phyloP scores from a whole-genome alignment of 106 monocot species.

The Narthecium ossifragum region DNA sequence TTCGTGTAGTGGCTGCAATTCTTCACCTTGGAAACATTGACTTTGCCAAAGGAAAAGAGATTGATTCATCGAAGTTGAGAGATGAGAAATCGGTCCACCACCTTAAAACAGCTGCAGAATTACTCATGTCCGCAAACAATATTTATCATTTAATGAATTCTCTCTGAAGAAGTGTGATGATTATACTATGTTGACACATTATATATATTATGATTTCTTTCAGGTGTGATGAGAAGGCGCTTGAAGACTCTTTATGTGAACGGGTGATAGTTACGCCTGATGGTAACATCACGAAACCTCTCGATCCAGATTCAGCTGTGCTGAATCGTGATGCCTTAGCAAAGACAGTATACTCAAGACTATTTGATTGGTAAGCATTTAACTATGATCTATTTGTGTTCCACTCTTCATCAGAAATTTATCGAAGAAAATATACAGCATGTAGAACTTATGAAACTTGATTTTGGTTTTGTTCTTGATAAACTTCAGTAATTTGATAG shows the following conservation, averaged over 20 bases:
- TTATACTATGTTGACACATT: too few species aligned
- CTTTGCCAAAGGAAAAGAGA: conserved; percentile 80
- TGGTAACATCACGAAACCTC: conserved; percentile 89
- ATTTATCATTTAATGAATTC: conserved; percentile 1
- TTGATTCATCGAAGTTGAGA: conserved; percentile 72
- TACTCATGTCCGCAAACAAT: conserved; percentile 52
- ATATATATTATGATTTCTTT: too few species aligned
- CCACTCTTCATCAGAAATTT: too few species aligned
- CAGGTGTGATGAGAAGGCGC: conserved; percentile 64
- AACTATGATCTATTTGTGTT: too few species aligned
- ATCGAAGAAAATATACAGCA: too few species aligned
- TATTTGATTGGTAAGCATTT: conserved; percentile 86
- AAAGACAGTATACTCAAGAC: conserved; percentile 84
- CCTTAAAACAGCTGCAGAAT: conserved; percentile 75
- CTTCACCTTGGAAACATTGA: conserved; percentile 86
- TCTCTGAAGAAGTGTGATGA: too few species aligned
- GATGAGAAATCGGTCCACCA: conserved; percentile 62
- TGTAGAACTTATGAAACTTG: too few species aligned
- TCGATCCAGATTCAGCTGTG: conserved; percentile 79
- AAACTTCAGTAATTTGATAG: too few species aligned
- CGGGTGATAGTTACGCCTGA: conserved; percentile 95
- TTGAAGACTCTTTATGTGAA: conserved; percentile 67
- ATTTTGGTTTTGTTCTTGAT: too few species aligned
- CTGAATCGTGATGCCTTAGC: conserved; percentile 83
- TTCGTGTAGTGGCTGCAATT: conserved; percentile 85